Evolutionary conservation across 2,329 filamentous ascomycete genomes (phyloP).

Genomic region (Diaporthe amygdali): DNA sequence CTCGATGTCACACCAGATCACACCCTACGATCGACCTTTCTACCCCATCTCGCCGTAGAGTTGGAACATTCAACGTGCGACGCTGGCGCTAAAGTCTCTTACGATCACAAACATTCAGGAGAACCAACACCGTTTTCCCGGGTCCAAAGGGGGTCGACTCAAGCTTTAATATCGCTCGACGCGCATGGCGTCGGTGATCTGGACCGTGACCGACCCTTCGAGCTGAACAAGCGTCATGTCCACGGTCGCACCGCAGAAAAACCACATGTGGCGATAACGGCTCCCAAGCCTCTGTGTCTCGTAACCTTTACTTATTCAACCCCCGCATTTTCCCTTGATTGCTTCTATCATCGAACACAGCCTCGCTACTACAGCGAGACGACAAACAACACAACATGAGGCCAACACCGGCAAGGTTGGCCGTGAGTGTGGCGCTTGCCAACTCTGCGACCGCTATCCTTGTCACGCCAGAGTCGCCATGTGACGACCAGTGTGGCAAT

Average conservation of each 20-base stretch:
- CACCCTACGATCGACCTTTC: background rate
- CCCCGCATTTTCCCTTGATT: conserved; percentile 17
- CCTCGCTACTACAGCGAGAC: background rate
- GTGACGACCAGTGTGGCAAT: conserved; percentile 58
- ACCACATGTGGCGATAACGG: conserved; percentile 16
- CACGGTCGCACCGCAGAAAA: conserved; percentile 14
- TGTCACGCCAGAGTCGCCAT: conserved; percentile 54
- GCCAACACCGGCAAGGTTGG: conserved; percentile 19
- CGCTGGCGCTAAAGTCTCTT: conserved; percentile 21
- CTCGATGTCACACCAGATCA: conserved; percentile 14
- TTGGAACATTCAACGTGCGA: background rate
- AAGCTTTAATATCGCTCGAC: conserved; percentile 17
- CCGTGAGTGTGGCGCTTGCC: conserved; percentile 26
- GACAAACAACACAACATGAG: conserved; percentile 17
- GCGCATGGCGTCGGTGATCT: conserved; percentile 13
- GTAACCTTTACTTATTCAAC: background rate
- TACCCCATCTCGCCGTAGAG: background rate
- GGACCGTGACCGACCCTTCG: background rate
- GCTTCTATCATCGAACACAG: background rate
- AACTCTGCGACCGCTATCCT: conserved; percentile 40
- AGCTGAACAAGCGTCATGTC: conserved; percentile 2
- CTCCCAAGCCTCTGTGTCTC: background rate
- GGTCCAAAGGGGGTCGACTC: background rate
- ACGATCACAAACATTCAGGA: conserved; percentile 20
- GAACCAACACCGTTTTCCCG: background rate